These are phyloP conservation scores for Arctium lappa DNA, from an alignment of 129 eudicot genomes.

Conservation along the genomic window DNA sequence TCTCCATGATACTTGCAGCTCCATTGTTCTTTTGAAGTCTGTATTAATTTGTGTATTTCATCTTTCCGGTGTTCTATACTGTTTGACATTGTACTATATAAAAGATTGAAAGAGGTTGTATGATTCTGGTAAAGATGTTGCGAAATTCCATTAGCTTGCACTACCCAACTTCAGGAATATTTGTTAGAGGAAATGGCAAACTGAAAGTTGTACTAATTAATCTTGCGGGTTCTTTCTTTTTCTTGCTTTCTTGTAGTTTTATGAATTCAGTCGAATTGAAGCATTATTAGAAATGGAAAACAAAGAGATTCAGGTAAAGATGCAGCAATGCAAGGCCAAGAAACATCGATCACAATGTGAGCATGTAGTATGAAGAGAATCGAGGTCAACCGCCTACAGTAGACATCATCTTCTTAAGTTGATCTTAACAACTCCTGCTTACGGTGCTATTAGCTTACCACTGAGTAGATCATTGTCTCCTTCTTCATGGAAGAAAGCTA, in stretches of 20 bases:
- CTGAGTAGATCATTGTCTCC: no score
- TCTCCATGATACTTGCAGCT: background rate
- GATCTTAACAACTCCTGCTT: no score
- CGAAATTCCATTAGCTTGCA: background rate
- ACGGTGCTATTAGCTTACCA: no score
- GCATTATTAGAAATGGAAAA: conserved; percentile 41
- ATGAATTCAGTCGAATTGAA: background rate
- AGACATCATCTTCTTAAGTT: no score
- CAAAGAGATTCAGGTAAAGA: conserved; percentile 52
- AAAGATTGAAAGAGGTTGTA: background rate
- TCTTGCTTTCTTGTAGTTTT: background rate
- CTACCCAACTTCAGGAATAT: background rate
- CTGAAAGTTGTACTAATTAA: conserved; percentile 10
- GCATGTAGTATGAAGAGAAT: no score
- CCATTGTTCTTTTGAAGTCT: background rate
- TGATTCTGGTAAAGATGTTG: background rate
- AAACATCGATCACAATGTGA: conserved; percentile 67
- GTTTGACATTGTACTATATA: background rate
- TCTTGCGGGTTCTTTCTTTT: no score
- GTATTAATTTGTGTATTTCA: background rate
- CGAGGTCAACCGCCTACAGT: no score
- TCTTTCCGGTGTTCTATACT: background rate
- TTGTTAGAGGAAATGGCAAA: conserved; percentile 40
- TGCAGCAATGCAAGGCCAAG: conserved; percentile 78
- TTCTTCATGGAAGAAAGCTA: no score